Evolutionary conservation across 1,284 basidiomycete genomes (phyloP), one percentile per base, ranked within the genome.

Genomic region (Naganishia sp.): DNA sequence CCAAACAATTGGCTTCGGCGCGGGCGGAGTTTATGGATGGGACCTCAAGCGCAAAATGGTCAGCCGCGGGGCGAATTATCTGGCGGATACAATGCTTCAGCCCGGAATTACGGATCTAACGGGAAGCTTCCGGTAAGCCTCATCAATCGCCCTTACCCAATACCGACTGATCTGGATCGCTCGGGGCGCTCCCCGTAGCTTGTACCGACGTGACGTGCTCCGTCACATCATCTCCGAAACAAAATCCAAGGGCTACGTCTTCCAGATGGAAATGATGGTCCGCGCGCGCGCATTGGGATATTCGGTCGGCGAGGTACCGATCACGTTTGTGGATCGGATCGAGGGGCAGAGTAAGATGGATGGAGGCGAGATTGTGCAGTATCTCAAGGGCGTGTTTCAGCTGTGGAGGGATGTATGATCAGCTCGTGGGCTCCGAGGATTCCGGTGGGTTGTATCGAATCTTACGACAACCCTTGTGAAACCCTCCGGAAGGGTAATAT

Each of bases 261-360:
- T 95, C 83, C 92, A 95, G 82, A 95, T 95, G 92, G 92, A 95
- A 79, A 94, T 94, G 86, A 92, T 94, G 84, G 92, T 93, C 31
- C 86, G 92, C 4, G 92, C 92, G 2, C 84, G 87, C 53, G 85
- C 89, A 1, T 80, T 90, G 57, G 91, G 90, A 7, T 94, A 92
- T 79, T 85, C 84, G 6, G 86, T 95, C 1, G 92, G 90, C 13
- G 92, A 95, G 77, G 85, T 94, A 52, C 92, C 92, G 0, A 95
- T 95, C 72, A 94, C 91, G 1, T 95, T 95, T 75, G 92, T 93
- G 41, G 92, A 95, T 80, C 85, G 92, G 45, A 88, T 95, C 72
- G 94, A 89, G 77, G 92, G 92, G 3, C 92, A 94, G 79, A 92
- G 89, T 76, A 95, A 95, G 80, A 82, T 95, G 43, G 90, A 90